Base-by-base conservation (phyloP, 1,139 yeast genomes). In the Diutina pseudorugosa region DNA sequence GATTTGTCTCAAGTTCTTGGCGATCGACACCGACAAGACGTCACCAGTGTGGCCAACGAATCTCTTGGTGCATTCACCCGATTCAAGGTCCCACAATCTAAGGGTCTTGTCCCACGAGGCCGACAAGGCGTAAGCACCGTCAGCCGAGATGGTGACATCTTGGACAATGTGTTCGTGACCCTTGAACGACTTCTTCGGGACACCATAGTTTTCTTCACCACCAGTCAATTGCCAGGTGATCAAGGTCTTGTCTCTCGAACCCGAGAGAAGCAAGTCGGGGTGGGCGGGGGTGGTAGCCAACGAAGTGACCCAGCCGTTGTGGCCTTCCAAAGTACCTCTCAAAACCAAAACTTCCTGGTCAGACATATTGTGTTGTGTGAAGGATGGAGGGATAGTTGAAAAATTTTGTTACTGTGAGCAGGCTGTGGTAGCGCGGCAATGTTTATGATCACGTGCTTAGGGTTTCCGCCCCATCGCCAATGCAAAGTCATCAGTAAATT, bases 41-140 rank as follows among this genome's bases (percentile, higher is more conserved):
- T 93, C 99, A 71, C 91, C 88, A 63, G 82, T 83, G 95, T 93
- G 99, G 70, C 98, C 99, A 64, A 86, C 96, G 72, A 93, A 93
- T 79, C 97, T 91, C 73, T 82, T 83, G 76, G 90, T 80, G 70
- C 93, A 85, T 76, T 85, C 87, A 80, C 98, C 99, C 66, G 94
- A 82, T 73, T 84, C 85, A 69, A 93, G 82, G 75, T 89, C 93
- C 99, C 99, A 93, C 72, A 93, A 86, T 83, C 98, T 94, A 75
- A 94, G 82, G 71, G 98, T 91, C 81, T 86, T 89, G 75, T 93
- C 98, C 99, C 99, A 93, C 68, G 98, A 94, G 69, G 96, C 97
- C 62, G 98, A 93, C 73, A 93, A 81, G 70, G 97, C 98, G 81
- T 84, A 93, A 71, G 87, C 85, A 76, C 98, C 98, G 73, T 94